Evolutionary conservation across 495 filamentous ascomycete genomes (phyloP), one percentile per base, ranked within the genome.

Genomic region (Penicillium turbatum): DNA sequence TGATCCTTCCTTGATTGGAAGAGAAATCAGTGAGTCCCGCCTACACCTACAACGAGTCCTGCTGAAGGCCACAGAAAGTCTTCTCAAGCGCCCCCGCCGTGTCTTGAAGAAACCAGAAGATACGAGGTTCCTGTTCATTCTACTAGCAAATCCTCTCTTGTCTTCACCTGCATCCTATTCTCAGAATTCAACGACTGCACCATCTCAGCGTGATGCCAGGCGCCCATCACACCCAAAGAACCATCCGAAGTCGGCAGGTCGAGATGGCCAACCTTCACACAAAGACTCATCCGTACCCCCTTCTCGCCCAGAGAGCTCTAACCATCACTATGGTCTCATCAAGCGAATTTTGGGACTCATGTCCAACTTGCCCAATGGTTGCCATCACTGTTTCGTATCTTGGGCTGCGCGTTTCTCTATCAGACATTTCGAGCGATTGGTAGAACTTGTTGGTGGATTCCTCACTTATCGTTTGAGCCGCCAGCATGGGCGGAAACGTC

Each of bases 341-440:
- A 97, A 96, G 63, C 81, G 92, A 40, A 86, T 95, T 44, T 63
- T 96, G 19, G 92, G 92, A 6, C 68, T 96, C 26, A 54, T 96
- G 38, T 85, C 89, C 3, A 89, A 95, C 67, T 68, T 87, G 12
- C 78, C 89, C 0, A 83, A 80, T 61, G 80, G 86, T 37, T 90
- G 87, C 60, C 91, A 96, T 62, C 86, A 86, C 48, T 83, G 88
- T 55, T 69, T 96, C n/a, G 79, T 92, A n/a, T 81, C 80, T 13
- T 96, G 90, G 90, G 84, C 95, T 56, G 83, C 88, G 32, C 80
- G 86, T 41, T 86, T 86, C 54, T 80, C 89, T 4, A 79, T 85
- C 31, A 60, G 71, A 21, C 82, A 84, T 15, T 89, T 96, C 54
- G 77, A 87, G 51, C 82, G 77, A 48, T 69, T 83, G 19, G 90